A percentile compares a stretch with the other conserved stretches of the same genome.
Conservation (phyloP, 2,329 filamentous ascomycete genomes). For the Davidsoniella neocaledoniae region DNA sequence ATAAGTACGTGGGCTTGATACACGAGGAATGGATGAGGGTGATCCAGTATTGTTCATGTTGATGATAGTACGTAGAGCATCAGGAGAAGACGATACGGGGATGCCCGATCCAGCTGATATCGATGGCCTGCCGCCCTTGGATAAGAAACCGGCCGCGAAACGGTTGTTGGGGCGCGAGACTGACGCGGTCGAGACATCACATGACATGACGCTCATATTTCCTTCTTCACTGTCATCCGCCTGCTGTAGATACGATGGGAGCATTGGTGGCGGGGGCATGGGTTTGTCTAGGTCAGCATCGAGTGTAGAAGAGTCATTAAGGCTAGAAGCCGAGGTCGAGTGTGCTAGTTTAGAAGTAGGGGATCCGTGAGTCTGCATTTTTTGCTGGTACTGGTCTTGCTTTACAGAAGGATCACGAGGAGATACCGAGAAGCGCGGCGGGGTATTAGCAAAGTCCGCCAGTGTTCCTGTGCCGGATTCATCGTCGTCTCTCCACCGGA, state of each 20-base stretch:
- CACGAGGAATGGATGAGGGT: conserved; percentile 11
- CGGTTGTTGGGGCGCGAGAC: conserved; percentile 8
- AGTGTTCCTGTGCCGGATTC: conserved; percentile 65
- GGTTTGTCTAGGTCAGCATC: conserved; percentile 11
- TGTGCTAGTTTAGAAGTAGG: neutral
- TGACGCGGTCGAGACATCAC: conserved; percentile 8
- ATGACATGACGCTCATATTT: conserved; percentile 10
- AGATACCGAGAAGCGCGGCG: conserved; percentile 21
- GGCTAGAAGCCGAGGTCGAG: neutral
- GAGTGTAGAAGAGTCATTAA: conserved; percentile 22
- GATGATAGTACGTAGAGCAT: conserved; percentile 6
- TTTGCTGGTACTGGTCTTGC: conserved; percentile 29
- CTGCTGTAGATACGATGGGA: conserved; percentile 9
- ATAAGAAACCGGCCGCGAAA: conserved; percentile 10
- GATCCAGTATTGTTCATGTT: conserved; percentile 8
- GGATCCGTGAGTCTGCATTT: neutral
- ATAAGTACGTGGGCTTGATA: conserved; percentile 10
- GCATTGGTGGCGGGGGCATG: conserved; percentile 6
- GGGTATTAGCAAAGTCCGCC: conserved; percentile 84
- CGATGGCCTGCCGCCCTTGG: conserved; percentile 4
- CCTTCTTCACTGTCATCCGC: conserved; percentile 6
- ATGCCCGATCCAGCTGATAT: conserved; percentile 8
- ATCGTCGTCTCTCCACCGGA: conserved; percentile 90
- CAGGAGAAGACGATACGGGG: conserved; percentile 6
- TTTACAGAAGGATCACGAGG: conserved; percentile 21